Evolutionary conservation across 176 grass and related monocot genomes (phyloP).

Genomic region (Typha latifolia): DNA sequence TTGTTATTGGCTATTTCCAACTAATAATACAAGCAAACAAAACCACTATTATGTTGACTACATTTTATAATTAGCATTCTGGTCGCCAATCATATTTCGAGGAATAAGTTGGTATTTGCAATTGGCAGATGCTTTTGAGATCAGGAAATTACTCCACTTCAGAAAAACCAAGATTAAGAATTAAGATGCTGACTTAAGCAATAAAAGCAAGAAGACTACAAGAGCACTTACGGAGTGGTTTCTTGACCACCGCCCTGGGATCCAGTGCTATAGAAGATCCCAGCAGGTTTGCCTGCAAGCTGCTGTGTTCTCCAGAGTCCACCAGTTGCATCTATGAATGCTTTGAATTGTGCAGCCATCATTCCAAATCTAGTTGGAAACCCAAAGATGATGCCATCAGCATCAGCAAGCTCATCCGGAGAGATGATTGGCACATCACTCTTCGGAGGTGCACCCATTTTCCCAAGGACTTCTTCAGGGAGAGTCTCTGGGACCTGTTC

Average conservation of each 20-base stretch:
- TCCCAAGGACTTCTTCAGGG: slow-evolving; percentile 37
- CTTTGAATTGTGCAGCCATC: slow-evolving; percentile 59
- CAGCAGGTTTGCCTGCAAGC: slow-evolving; percentile 63
- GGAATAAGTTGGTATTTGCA: too few relatives aligned
- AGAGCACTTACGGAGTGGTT: slow-evolving; percentile 46
- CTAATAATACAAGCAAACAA: too few relatives aligned
- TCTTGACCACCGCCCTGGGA: slow-evolving; percentile 71
- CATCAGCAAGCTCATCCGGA: slow-evolving; percentile 29
- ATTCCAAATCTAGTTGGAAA: slow-evolving; percentile 75
- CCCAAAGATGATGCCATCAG: slow-evolving; percentile 59
- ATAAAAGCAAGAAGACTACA: background rate
- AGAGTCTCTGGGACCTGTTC: slow-evolving; percentile 61
- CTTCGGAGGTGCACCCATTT: slow-evolving; percentile 59
- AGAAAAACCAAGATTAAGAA: background rate
- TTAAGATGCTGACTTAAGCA: slow-evolving; percentile 5
- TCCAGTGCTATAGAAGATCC: slow-evolving; percentile 58
- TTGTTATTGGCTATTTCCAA: too few relatives aligned
- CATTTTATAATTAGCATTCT: too few relatives aligned
- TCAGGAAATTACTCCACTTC: too few relatives aligned
- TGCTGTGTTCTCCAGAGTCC: slow-evolving; percentile 47
- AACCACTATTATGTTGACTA: too few relatives aligned
- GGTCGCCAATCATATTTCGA: too few relatives aligned
- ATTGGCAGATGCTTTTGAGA: too few relatives aligned
- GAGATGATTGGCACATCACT: slow-evolving; percentile 37
- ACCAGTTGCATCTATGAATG: slow-evolving; percentile 53